Evolutionary conservation across 208 protist species (phyloP).

Genomic region (Porcisia deanei): DNA sequence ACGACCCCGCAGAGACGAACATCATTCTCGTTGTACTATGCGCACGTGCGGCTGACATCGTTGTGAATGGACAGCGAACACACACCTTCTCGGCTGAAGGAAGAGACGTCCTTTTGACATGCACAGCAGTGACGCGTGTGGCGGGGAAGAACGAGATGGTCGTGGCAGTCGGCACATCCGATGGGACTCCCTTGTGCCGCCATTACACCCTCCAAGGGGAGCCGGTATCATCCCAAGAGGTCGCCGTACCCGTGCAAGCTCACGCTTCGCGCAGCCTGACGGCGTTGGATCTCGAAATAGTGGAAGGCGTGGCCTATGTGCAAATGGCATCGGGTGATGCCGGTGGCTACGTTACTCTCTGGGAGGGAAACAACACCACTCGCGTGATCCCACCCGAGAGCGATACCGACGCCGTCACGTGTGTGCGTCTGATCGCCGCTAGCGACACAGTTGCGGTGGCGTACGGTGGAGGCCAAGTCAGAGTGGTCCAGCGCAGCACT

Average conservation of each 20-base stretch:
- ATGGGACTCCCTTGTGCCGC: slow-evolving; percentile 2
- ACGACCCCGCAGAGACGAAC: slow-evolving; percentile 10
- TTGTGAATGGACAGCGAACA: slow-evolving; percentile 24
- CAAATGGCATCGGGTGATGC: slow-evolving; percentile 44
- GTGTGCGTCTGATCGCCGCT: slow-evolving; percentile 30
- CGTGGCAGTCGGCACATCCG: slow-evolving; percentile 11
- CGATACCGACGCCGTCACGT: slow-evolving; percentile 46
- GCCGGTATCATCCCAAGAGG: not conserved
- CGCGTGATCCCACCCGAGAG: slow-evolving; percentile 21
- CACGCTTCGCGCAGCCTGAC: slow-evolving; percentile 48
- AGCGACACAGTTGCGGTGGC: slow-evolving; percentile 36
- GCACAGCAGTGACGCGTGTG: slow-evolving; percentile 6
- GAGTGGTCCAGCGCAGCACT: slow-evolving; percentile 30
- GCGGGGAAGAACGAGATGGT: slow-evolving; percentile 9
- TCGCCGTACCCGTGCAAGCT: slow-evolving; percentile 12
- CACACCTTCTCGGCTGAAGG: slow-evolving; percentile 1
- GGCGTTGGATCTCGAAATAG: slow-evolving; percentile 35
- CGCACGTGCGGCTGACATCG: slow-evolving; percentile 1
- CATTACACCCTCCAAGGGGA: slow-evolving; percentile 13
- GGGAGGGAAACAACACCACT: slow-evolving; percentile 29
- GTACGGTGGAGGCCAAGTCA: slow-evolving; percentile 55
- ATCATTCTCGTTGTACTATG: slow-evolving; percentile 18
- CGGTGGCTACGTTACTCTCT: slow-evolving; percentile 45
- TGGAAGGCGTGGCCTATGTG: slow-evolving; percentile 2
- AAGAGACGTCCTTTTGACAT: not conserved